Percentiles rank a stretch among this genome's conserved stretches.
phyloP scores from a whole-genome alignment of 495 filamentous ascomycete species.

The Talaromyces thailandensis region DNA sequence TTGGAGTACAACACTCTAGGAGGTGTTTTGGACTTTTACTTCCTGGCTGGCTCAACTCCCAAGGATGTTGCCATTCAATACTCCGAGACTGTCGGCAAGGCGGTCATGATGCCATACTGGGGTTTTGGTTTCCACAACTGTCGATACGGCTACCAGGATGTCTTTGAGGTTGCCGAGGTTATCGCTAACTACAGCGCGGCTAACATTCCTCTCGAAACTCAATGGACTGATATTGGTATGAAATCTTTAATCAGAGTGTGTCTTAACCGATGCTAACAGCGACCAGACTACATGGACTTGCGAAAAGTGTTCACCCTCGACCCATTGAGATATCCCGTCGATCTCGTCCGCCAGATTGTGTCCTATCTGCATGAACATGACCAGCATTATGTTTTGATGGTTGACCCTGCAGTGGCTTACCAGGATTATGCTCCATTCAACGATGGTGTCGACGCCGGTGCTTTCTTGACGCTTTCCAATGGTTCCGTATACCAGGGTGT shows the following conservation, averaged over 20 bases:
- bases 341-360: slow-evolving; percentile 60
- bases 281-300: slow-evolving; percentile 57
- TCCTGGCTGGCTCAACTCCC: slow-evolving; percentile 65
- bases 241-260: neutral
- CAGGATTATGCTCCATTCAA: slow-evolving; percentile 58
- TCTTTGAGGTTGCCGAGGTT: slow-evolving; percentile 69
- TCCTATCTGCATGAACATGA: slow-evolving; percentile 61
- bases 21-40: slow-evolving; percentile 79
- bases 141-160: slow-evolving; percentile 71
- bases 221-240: slow-evolving; percentile 73
- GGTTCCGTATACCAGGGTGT: slow-evolving; percentile 64
- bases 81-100: slow-evolving; percentile 54
- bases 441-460: slow-evolving; percentile 47
- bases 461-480: slow-evolving; percentile 58
- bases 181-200: slow-evolving; percentile 72
- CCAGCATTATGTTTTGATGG: slow-evolving; percentile 81
- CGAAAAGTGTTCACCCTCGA: slow-evolving; percentile 69
- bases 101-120: slow-evolving; percentile 83
- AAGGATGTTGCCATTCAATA: slow-evolving; percentile 69
- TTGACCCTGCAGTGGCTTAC: slow-evolving; percentile 73
- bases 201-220: slow-evolving; percentile 72
- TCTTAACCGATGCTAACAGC: neutral
- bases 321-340: slow-evolving; percentile 58
- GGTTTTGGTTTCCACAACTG: slow-evolving; percentile 78
- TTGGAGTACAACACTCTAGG: slow-evolving; percentile 80